Evolutionary conservation across 108 stramenopile species (phyloP).

Genomic region (Nitzschia sp.): DNA sequence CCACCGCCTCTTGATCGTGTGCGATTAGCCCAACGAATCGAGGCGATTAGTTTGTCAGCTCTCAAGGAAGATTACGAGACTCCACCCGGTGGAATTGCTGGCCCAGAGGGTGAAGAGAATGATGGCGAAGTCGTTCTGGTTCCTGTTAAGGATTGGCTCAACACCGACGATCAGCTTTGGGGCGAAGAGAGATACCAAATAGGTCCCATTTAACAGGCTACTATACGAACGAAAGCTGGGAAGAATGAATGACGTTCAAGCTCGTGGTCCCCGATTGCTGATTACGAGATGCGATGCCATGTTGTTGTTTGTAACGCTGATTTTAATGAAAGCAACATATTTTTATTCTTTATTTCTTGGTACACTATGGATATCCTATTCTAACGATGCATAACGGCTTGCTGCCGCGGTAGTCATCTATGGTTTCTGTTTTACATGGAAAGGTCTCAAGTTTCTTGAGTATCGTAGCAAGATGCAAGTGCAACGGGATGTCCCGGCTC

Average conservation of each 20-base stretch:
- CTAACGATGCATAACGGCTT: conserved; percentile 26
- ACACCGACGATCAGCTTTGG: conserved; percentile 77
- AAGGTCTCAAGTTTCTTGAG: conserved; percentile 2
- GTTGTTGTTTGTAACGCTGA: background rate
- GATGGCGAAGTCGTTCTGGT: conserved; percentile 68
- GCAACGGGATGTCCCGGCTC: background rate
- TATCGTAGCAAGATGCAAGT: conserved; percentile 22
- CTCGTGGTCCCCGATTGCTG: background rate
- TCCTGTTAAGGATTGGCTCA: conserved; percentile 71
- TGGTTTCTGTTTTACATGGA: conserved; percentile 22
- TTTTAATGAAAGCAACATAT: conserved; percentile 14
- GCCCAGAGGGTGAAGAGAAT: conserved; percentile 42
- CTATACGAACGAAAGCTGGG: background rate
- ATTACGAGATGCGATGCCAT: background rate
- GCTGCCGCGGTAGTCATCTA: conserved; percentile 16
- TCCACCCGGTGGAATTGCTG: conserved; percentile 3
- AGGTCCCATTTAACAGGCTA: conserved; percentile 54
- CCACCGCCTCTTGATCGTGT: conserved; percentile 63
- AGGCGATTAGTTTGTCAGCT: conserved; percentile 65
- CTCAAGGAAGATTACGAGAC: conserved; percentile 65
- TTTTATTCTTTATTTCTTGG: conserved; percentile 26
- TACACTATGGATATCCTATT: conserved; percentile 32
- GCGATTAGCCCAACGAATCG: conserved; percentile 56
- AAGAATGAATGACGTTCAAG: background rate
- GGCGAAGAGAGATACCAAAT: conserved; percentile 66